phyloP scores from a whole-genome alignment of 140 eudicot genomes.

The Ambrosia hybrid region DNA sequence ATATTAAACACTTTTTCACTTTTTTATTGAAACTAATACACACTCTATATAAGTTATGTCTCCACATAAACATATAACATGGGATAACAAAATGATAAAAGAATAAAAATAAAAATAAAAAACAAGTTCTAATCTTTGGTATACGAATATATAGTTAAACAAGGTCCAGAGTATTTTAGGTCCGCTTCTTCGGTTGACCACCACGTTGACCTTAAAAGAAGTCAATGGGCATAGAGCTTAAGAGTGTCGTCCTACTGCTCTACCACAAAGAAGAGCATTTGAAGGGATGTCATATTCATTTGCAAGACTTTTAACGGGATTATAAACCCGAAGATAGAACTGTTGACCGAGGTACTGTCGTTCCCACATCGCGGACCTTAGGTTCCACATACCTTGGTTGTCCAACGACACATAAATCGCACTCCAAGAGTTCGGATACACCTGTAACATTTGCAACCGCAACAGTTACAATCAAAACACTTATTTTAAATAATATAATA shows the following conservation, averaged over 20 bases:
- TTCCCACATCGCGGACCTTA: conserved; percentile 76
- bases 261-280: conserved; percentile 76
- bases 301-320: conserved; percentile 50
- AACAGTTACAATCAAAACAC: no score
- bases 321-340: conserved; percentile 70
- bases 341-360: conserved; percentile 36
- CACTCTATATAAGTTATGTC: no score
- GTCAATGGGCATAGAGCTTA: conserved; percentile 12
- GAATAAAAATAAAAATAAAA: not conserved
- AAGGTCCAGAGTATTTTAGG: not conserved
- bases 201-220: conserved; percentile 32
- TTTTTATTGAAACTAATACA: no score
- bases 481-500: no score
- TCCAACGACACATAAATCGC: no score
- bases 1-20: no score
- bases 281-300: conserved; percentile 68
- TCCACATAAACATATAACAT: not conserved
- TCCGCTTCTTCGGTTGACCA: conserved; percentile 26
- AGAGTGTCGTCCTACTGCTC: conserved; percentile 54
- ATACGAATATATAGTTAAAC: not conserved
- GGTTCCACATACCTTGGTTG: conserved; percentile 14
- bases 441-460: no score
- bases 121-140: not conserved
- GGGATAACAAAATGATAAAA: not conserved
- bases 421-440: no score